A percentile compares a stretch with the other conserved stretches of the same genome.
phyloP scores from a whole-genome alignment of 2,329 filamentous ascomycete species.

The Ustulina deusta region DNA sequence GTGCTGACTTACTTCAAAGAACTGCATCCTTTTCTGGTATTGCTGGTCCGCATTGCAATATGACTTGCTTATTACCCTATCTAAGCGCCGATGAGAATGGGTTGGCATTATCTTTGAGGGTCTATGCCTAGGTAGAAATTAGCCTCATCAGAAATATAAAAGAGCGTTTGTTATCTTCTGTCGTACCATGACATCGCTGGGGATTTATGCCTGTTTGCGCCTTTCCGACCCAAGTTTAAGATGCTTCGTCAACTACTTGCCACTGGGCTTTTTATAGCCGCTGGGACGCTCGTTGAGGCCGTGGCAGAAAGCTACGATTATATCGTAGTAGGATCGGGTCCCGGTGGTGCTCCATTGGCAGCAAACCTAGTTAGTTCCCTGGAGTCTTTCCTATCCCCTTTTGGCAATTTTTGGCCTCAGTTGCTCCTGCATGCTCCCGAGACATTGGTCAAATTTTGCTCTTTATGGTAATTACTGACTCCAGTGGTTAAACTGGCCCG shows the following conservation, averaged over 20 bases:
- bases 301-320: slow-evolving; percentile 46
- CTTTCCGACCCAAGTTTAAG: slow-evolving; percentile 7
- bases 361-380: too few relatives aligned
- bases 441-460: too few relatives aligned
- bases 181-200: neutral
- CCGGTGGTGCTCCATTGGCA: slow-evolving; percentile 66
- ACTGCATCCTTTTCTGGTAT: slow-evolving; percentile 6
- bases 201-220: slow-evolving; percentile 3
- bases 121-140: neutral
- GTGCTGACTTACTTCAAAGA: slow-evolving; percentile 19
- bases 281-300: slow-evolving; percentile 34
- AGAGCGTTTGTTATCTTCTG: slow-evolving; percentile 1
- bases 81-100: slow-evolving; percentile 17
- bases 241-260: slow-evolving; percentile 41
- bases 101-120: slow-evolving; percentile 9
- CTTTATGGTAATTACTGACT: too few relatives aligned
- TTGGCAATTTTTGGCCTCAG: too few relatives aligned
- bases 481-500: too few relatives aligned
- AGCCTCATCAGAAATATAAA: slow-evolving; percentile 32
- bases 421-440: too few relatives aligned
- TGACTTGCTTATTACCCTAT: slow-evolving; percentile 39
- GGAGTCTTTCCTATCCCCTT: too few relatives aligned
- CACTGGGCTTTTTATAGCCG: slow-evolving; percentile 39
- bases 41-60: slow-evolving; percentile 23
- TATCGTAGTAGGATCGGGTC: slow-evolving; percentile 68